Conservation (phyloP, 345 rosid species). For the Barbarea vulgaris region DNA sequence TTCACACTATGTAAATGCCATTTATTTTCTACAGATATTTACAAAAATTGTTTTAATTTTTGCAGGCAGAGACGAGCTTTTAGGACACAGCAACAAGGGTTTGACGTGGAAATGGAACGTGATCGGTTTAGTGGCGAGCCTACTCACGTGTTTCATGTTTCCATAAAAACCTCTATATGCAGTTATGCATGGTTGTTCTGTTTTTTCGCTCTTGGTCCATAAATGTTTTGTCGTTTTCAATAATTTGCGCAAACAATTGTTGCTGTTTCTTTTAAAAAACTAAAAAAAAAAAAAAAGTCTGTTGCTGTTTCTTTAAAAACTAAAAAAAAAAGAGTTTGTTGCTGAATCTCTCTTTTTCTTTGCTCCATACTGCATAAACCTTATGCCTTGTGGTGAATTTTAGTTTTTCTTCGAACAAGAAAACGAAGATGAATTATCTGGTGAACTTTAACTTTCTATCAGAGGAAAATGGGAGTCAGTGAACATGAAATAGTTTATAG, state of each 20-base stretch:
- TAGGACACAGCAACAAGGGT: slow-evolving; percentile 10
- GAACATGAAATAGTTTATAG: neutral
- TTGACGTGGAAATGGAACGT: slow-evolving; percentile 23
- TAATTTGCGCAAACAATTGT: slow-evolving; percentile 25
- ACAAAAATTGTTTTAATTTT: neutral
- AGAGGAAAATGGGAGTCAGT: neutral
- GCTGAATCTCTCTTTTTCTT: neutral
- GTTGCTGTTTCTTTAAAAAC: slow-evolving; percentile 14
- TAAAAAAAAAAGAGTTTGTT: neutral
- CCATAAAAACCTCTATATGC: slow-evolving; percentile 8
- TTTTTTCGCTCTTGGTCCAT: slow-evolving; percentile 3
- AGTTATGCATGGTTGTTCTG: slow-evolving; percentile 1
- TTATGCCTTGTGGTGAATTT: neutral
- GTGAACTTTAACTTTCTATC: neutral
- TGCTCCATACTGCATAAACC: neutral
- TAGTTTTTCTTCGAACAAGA: neutral
- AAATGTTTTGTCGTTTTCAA: slow-evolving; percentile 35
- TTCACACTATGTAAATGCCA: neutral
- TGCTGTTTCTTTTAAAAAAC: slow-evolving; percentile 7
- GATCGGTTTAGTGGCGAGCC: slow-evolving; percentile 30
- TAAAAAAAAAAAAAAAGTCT: neutral
- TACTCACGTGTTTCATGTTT: slow-evolving; percentile 35
- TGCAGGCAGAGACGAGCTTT: slow-evolving; percentile 38
- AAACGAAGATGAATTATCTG: neutral
- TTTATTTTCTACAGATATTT: neutral